A percentile compares a stretch with the other conserved stretches of the same genome.
Evolutionary conservation across 148 eudicot genomes (phyloP).

Genomic region (Simmondsia chinensis): DNA sequence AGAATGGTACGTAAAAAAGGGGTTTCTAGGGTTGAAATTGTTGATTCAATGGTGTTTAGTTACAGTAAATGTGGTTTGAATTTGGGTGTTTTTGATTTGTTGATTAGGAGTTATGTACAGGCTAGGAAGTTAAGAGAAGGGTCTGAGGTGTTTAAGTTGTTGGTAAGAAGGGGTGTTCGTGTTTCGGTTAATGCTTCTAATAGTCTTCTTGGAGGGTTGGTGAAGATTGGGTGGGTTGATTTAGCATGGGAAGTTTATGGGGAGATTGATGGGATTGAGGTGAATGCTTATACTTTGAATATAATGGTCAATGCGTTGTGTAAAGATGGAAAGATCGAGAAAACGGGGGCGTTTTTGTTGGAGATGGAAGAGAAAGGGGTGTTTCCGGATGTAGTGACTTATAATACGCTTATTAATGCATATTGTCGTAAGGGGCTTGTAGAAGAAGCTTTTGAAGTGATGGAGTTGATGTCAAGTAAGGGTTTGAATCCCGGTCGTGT

Average conservation of each 20-base stretch:
- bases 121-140: slow-evolving; percentile 77
- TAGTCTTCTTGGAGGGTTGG: slow-evolving; percentile 78
- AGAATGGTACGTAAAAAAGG: slow-evolving; percentile 66
- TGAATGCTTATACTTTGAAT: slow-evolving; percentile 59
- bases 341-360: slow-evolving; percentile 29
- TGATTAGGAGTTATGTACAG: slow-evolving; percentile 79
- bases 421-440: slow-evolving; percentile 47
- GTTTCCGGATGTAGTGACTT: slow-evolving; percentile 64
- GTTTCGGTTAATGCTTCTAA: slow-evolving; percentile 74
- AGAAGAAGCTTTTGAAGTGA: slow-evolving; percentile 52
- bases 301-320: slow-evolving; percentile 85
- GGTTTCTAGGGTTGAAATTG: slow-evolving; percentile 52
- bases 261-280: slow-evolving; percentile 29
- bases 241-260: slow-evolving; percentile 57
- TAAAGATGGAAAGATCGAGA: slow-evolving; percentile 44
- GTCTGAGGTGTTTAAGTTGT: slow-evolving; percentile 42
- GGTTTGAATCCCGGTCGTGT: slow-evolving; percentile 39
- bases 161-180: slow-evolving; percentile 35
- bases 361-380: slow-evolving; percentile 63
- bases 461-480: slow-evolving; percentile 39
- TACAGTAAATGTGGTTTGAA: slow-evolving; percentile 32
- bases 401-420: slow-evolving; percentile 60
- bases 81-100: slow-evolving; percentile 57
- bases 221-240: slow-evolving; percentile 74
- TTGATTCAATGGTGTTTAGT: slow-evolving; percentile 38